Percentiles rank a stretch among this genome's conserved stretches.
These are phyloP conservation scores for Colletotrichum sp. DNA, from an alignment of 2,329 filamentous ascomycete genomes.

Conservation along the genomic window DNA sequence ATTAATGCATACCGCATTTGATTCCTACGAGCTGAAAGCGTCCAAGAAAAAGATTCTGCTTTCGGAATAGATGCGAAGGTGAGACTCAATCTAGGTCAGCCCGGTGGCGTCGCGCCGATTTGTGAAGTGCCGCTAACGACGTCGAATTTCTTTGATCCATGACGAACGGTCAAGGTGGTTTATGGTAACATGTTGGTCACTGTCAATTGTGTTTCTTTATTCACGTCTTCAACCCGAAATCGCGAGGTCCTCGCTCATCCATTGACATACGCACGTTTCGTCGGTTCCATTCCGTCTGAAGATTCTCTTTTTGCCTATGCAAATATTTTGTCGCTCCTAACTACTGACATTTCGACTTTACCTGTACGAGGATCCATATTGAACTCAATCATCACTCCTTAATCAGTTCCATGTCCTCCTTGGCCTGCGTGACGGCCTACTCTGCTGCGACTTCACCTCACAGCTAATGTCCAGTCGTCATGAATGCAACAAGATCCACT, in stretches of 20 bases:
- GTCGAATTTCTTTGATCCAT: background rate
- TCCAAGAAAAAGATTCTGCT: too few relatives aligned
- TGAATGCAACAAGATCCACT: background rate
- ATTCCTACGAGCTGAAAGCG: too few relatives aligned
- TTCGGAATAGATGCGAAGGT: background rate
- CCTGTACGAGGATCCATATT: background rate
- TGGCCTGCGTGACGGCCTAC: background rate
- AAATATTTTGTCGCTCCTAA: background rate
- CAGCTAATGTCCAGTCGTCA: background rate
- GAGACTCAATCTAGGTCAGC: background rate
- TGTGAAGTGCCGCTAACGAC: background rate
- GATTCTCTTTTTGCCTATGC: too few relatives aligned
- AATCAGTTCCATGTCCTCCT: background rate
- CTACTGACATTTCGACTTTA: background rate
- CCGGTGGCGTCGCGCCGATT: background rate
- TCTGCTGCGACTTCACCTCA: background rate
- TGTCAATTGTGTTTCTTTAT: background rate
- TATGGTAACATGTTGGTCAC: background rate
- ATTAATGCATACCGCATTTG: too few relatives aligned
- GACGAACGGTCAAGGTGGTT: background rate
- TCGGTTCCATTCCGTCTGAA: background rate
- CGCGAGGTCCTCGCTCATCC: background rate
- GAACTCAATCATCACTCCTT: background rate
- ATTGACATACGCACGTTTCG: background rate
- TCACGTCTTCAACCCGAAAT: background rate